Evolutionary conservation across 768 basidiomycete species (phyloP).

Genomic region (Mycena pura): DNA sequence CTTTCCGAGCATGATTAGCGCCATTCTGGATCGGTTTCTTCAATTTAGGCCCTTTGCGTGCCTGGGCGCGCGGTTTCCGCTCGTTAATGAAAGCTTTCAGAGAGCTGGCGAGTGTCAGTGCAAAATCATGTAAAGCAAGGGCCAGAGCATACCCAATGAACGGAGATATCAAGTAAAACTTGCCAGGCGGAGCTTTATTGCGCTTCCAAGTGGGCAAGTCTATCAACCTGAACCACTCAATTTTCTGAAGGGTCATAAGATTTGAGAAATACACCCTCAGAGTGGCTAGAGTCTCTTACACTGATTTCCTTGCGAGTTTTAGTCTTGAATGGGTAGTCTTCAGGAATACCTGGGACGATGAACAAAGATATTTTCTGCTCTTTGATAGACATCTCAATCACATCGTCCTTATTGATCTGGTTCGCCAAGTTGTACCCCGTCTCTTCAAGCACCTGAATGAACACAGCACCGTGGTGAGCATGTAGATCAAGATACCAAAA

Average conservation of each 20-base stretch:
- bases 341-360: conserved; percentile 87
- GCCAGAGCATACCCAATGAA: conserved; percentile 76
- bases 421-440: conserved; percentile 90
- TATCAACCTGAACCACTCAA: conserved; percentile 91
- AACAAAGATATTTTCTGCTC: conserved; percentile 92
- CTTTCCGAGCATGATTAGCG: conserved; percentile 20
- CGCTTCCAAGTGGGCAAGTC: conserved; percentile 95
- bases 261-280: conserved; percentile 16
- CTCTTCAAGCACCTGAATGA: conserved; percentile 87
- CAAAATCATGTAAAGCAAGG: conserved; percentile 1
- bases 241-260: conserved; percentile 66
- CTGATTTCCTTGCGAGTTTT: conserved; percentile 98
- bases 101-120: conserved; percentile 44
- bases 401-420: conserved; percentile 68
- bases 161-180: conserved; percentile 94
- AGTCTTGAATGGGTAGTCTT: conserved; percentile 89
- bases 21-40: conserved; percentile 33
- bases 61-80: conserved; percentile 58
- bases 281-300: conserved; percentile 53
- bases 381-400: conserved; percentile 85
- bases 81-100: conserved; percentile 74
- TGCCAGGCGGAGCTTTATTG: conserved; percentile 70
- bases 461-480: conserved; percentile 23
- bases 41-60: conserved; percentile 44
- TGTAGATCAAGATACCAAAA: not conserved